phyloP scores from a whole-genome alignment of 306 rosid genomes.

The Casuarina cunninghamiana region DNA sequence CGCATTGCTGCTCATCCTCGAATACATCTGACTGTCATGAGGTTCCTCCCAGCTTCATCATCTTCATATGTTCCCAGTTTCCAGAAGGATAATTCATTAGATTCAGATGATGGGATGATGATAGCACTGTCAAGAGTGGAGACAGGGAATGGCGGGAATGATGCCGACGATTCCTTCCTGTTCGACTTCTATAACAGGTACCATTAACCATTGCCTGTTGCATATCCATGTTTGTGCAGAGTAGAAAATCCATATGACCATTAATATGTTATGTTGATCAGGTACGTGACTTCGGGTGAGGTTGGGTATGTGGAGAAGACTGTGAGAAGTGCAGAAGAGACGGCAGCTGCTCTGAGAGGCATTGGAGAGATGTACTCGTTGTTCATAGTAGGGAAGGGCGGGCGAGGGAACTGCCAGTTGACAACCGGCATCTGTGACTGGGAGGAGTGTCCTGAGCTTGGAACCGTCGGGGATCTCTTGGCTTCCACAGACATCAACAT shows the following conservation, averaged over 20 bases:
- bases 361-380: conserved; percentile 77
- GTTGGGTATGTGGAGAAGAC: conserved; percentile 81
- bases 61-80: conserved; percentile 19
- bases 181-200: conserved; percentile 74
- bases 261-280: conserved; percentile 4
- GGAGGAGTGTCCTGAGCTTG: conserved; percentile 97
- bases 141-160: conserved; percentile 34
- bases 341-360: conserved; percentile 55
- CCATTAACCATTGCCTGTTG: background rate
- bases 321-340: conserved; percentile 62
- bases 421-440: conserved; percentile 90
- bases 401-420: conserved; percentile 69
- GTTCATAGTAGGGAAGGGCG: conserved; percentile 86
- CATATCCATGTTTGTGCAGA: background rate
- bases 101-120: conserved; percentile 48
- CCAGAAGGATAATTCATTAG: conserved; percentile 19
- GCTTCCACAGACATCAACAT: conserved; percentile 83
- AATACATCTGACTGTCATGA: conserved; percentile 62
- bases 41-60: conserved; percentile 38
- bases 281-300: conserved; percentile 72
- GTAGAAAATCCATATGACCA: background rate
- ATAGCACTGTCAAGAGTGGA: conserved; percentile 65
- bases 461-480: conserved; percentile 91
- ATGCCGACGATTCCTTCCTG: conserved; percentile 64
- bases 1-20: conserved; percentile 58